phyloP scores from a whole-genome alignment of 1,139 yeast species.

The Saccharomyces hybrid region DNA sequence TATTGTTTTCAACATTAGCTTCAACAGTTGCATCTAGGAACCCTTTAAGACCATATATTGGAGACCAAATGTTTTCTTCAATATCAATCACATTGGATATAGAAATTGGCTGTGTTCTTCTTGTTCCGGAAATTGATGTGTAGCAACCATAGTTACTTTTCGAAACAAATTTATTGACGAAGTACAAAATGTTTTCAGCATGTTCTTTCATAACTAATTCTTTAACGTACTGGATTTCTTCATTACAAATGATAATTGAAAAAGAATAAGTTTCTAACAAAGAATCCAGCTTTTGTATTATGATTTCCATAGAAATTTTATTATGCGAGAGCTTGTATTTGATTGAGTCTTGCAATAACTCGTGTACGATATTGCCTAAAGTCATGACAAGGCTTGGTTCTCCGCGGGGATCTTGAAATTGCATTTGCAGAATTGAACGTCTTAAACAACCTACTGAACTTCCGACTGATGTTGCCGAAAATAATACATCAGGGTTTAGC shows the following conservation, averaged over 20 bases:
- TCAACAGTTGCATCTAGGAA: constrained; percentile 81
- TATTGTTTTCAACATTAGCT: constrained; percentile 35
- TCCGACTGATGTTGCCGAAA: constrained; percentile 78
- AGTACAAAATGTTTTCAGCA: constrained; percentile 50
- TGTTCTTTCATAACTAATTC: constrained; percentile 42
- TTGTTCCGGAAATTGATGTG: constrained; percentile 36
- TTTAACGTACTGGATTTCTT: constrained; percentile 41
- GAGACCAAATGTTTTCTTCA: constrained; percentile 91
- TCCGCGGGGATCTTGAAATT: constrained; percentile 46
- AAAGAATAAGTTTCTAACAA: constrained; percentile 40
- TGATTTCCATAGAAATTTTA: constrained; percentile 33
- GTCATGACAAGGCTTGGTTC: constrained; percentile 53
- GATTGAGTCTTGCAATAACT: constrained; percentile 64
- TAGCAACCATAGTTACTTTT: constrained; percentile 22
- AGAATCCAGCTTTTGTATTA: constrained; percentile 40
- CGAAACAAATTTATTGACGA: constrained; percentile 47
- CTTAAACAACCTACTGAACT: constrained; percentile 69
- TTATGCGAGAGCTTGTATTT: constrained; percentile 33
- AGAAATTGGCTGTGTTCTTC: constrained; percentile 39
- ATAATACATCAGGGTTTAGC: constrained; percentile 73
- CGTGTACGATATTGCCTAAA: constrained; percentile 74
- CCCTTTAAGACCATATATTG: constrained; percentile 86
- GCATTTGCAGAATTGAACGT: constrained; percentile 52
- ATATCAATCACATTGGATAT: constrained; percentile 65
- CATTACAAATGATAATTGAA: constrained; percentile 51